phyloP scores from a whole-genome alignment of 2,329 filamentous ascomycete genomes.

The Cytospora chrysosperma region DNA sequence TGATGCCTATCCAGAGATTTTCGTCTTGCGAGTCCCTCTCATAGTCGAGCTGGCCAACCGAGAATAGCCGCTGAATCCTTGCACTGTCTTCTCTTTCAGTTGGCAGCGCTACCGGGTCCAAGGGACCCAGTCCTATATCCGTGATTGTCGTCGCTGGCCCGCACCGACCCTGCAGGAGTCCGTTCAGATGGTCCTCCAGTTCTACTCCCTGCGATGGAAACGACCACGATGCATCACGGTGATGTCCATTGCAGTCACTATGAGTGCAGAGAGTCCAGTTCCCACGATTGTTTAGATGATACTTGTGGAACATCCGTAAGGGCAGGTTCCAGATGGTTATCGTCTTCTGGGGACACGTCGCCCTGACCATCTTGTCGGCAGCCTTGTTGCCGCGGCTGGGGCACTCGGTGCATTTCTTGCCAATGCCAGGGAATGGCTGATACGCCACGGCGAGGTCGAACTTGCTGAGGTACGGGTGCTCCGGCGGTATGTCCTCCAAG shows the following conservation, averaged over 20 bases:
- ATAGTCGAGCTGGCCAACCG: background rate
- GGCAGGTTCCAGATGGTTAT: constrained; percentile 12
- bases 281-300: background rate
- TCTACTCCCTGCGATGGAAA: background rate
- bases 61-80: background rate
- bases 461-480: constrained; percentile 7
- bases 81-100: background rate
- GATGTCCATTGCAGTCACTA: background rate
- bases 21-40: background rate
- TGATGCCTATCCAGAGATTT: background rate
- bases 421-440: constrained; percentile 4
- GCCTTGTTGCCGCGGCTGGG: background rate
- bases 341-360: constrained; percentile 8
- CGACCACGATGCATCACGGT: background rate
- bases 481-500: background rate
- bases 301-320: constrained; percentile 11
- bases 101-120: constrained; percentile 2
- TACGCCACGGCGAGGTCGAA: constrained; percentile 13
- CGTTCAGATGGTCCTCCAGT: background rate
- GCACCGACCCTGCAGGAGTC: background rate
- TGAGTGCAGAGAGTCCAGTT: background rate
- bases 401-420: background rate
- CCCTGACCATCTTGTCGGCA: background rate
- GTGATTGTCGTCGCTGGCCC: background rate
- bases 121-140: constrained; percentile 3